These are phyloP conservation scores for Isatis tinctoria DNA, from an alignment of 345 rosid species.

Conservation along the genomic window DNA sequence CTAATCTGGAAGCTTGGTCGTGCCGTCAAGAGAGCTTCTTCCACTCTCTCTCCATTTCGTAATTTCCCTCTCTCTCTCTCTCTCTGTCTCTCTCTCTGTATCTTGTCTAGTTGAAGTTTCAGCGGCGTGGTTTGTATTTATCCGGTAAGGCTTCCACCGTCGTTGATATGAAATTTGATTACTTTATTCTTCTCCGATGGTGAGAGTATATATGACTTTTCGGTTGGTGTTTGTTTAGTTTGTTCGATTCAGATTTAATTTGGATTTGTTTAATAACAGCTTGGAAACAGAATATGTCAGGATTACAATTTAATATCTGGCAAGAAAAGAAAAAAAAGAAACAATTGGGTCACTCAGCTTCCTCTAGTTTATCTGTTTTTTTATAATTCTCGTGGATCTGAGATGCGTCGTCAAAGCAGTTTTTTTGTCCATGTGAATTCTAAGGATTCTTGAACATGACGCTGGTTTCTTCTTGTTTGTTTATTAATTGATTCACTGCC, in stretches of 20 bases:
- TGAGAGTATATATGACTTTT: background rate
- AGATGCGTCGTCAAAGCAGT: background rate
- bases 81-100: background rate
- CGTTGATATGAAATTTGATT: background rate
- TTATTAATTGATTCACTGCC: slow-evolving; percentile 2
- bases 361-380: background rate
- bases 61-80: background rate
- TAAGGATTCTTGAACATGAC: slow-evolving; percentile 11
- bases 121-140: background rate
- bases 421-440: slow-evolving; percentile 6
- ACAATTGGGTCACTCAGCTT: background rate
- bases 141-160: background rate
- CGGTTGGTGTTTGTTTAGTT: background rate
- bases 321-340: no score
- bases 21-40: background rate
- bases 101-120: background rate
- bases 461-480: background rate
- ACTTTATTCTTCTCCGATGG: background rate
- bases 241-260: background rate
- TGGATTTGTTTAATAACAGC: background rate
- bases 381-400: background rate
- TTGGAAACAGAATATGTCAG: background rate
- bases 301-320: background rate
- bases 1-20: background rate
- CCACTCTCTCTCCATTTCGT: background rate